Evolutionary conservation across 345 rosid species (phyloP), one percentile per base, ranked within the genome.

Genomic region (Tarenaya hassleriana): DNA sequence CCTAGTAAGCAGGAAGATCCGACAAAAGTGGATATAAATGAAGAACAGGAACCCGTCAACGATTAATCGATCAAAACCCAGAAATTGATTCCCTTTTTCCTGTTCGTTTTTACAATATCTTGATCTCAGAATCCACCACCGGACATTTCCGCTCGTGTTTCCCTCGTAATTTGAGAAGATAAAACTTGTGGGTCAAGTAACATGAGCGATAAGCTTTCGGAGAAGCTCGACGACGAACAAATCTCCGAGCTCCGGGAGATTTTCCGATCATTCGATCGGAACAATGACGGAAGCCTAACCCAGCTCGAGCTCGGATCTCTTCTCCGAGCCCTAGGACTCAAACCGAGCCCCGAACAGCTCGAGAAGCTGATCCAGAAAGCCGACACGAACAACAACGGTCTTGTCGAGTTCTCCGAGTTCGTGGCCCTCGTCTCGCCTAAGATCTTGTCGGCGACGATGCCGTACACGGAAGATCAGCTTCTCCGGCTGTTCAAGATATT

Each of bases 301-400:
- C 90, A 88, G 55, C 81, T 84, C 13, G 95, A 91, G 76, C 73
- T 91, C 4, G 94, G 90, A 33, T 91, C 96, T 8, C 81, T 91
- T 41, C 70, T 91, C 52, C 80, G 96, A 44, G 85, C 96, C 1
- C 67, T 91, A 0, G 82, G 89, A 4, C 60, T 91, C 17, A 81
- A 79, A 39, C 94, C 95, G 3, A 81, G 90, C 62, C 67, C 74
- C 2, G 96, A 88, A 24, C 86, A 84, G 56, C 68, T 88, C 4
- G 95, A 91, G 7, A 59, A 79, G 8, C 50, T 84, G 16, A 81
- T 78, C 34, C 84, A 80, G 12, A 84, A 75, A 74, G 81, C 94
- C 0, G 98, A 91, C 50, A 75, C 81, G 3, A 88, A 81, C 70
- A 77, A 57, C 81, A 91, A 91, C 47, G 98, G 98, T 0, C 61